phyloP scores from a whole-genome alignment of 108 stramenopile species.

The Stephanodiscus minutulus region DNA sequence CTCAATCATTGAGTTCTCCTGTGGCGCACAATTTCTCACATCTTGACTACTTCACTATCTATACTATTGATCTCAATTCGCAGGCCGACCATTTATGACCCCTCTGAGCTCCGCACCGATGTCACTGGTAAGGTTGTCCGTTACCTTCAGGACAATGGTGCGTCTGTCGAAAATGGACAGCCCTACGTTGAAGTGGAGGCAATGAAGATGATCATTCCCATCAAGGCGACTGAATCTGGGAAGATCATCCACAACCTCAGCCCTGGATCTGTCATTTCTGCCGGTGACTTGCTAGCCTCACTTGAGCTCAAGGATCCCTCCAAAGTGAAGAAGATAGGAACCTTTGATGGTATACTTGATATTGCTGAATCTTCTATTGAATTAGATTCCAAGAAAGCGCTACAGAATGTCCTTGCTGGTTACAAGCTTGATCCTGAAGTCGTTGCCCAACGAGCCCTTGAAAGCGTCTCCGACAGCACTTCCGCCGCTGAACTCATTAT shows the following conservation, averaged over 20 bases:
- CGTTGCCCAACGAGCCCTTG: constrained; percentile 58
- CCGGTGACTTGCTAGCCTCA: constrained; percentile 95
- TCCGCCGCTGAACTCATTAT: constrained; percentile 65
- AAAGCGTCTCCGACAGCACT: constrained; percentile 46
- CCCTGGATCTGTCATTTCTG: constrained; percentile 93
- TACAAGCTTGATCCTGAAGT: constrained; percentile 53
- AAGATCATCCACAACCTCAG: constrained; percentile 91
- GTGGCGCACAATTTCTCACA: background rate
- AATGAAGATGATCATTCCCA: constrained; percentile 97
- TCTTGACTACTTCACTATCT: background rate
- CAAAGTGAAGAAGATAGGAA: constrained; percentile 93
- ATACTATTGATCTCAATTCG: constrained; percentile 2
- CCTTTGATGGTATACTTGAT: constrained; percentile 81
- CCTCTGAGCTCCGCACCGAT: constrained; percentile 95
- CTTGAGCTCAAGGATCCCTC: constrained; percentile 94
- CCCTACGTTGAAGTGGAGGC: constrained; percentile 96
- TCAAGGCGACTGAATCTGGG: constrained; percentile 95
- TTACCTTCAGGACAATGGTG: constrained; percentile 93
- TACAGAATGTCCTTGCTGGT: constrained; percentile 78
- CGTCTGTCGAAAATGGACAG: constrained; percentile 84
- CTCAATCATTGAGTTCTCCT: background rate
- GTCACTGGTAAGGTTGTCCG: constrained; percentile 99
- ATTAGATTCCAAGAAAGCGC: constrained; percentile 49
- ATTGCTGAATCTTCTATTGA: constrained; percentile 42
- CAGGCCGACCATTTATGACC: constrained; percentile 95